Percentiles rank a stretch among this genome's conserved stretches.
phyloP scores from a whole-genome alignment of 768 basidiomycete species.

The Russula sp. region DNA sequence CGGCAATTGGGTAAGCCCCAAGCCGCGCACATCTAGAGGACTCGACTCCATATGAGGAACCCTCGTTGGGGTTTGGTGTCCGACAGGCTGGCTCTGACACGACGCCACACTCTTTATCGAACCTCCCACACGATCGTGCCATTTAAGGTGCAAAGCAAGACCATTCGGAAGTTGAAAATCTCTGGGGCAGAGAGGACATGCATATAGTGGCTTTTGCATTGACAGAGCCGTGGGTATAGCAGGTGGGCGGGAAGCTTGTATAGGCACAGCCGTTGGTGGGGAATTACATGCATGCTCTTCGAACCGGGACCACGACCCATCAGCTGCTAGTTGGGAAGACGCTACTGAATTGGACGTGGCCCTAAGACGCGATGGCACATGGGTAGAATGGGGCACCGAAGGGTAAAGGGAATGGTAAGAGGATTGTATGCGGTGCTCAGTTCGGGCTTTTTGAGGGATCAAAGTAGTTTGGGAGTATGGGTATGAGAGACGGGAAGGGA shows the following conservation, averaged over 20 bases:
- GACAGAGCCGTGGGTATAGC: background rate
- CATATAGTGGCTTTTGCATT: slow-evolving; percentile 5
- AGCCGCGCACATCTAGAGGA: background rate
- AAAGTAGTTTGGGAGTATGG: background rate
- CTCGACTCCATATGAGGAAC: background rate
- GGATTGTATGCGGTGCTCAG: background rate
- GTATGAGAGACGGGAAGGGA: background rate
- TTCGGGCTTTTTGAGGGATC: background rate
- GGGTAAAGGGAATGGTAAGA: background rate
- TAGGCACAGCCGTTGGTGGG: background rate
- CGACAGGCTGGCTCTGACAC: background rate
- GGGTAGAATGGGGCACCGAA: background rate
- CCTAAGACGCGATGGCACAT: background rate
- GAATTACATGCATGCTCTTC: background rate
- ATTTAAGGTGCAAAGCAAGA: slow-evolving; percentile 23
- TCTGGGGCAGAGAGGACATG: slow-evolving; percentile 20
- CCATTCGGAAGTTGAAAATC: slow-evolving; percentile 22
- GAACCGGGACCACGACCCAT: background rate
- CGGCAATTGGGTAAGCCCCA: background rate
- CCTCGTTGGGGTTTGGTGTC: background rate
- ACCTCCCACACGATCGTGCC: slow-evolving; percentile 20
- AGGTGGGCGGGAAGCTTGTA: background rate
- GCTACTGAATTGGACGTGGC: background rate
- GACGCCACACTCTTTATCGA: background rate
- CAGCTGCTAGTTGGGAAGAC: background rate